Conservation (phyloP, 1,139 yeast species). For the Candida tetrigidarum region DNA sequence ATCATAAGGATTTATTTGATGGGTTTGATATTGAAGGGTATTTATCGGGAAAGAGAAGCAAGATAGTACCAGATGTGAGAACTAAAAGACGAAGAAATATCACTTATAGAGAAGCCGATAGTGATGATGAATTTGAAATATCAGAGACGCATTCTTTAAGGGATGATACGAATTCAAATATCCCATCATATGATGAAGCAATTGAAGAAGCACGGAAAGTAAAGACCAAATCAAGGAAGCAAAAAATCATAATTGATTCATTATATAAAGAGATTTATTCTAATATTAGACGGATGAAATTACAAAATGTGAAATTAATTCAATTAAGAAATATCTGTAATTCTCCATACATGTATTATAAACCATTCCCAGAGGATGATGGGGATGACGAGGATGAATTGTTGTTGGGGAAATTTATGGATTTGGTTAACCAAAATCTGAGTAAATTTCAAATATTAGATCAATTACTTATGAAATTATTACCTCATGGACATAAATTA, state of each 20-base stretch:
- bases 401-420: constrained; percentile 28
- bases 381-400: constrained; percentile 17
- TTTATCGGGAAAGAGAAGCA: constrained; percentile 21
- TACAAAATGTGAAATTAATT: constrained; percentile 69
- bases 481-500: constrained; percentile 61
- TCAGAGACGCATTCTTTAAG: constrained; percentile 11
- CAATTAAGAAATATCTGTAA: constrained; percentile 84
- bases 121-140: constrained; percentile 25
- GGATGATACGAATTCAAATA: constrained; percentile 10
- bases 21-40: constrained; percentile 42
- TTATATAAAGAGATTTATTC: constrained; percentile 23
- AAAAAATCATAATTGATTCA: constrained; percentile 21
- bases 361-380: constrained; percentile 56
- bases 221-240: constrained; percentile 16
- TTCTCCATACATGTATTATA: constrained; percentile 82
- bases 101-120: constrained; percentile 29
- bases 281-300: constrained; percentile 29
- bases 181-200: constrained; percentile 15
- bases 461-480: constrained; percentile 57
- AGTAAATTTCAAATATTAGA: constrained; percentile 74
- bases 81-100: constrained; percentile 11
- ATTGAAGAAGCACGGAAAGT: constrained; percentile 4
- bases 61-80: too few relatives aligned
- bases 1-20: constrained; percentile 28
- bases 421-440: constrained; percentile 49